Evolutionary conservation across 352 stramenopile genomes (phyloP).

Genomic region (Aphanomyces cochlioides): DNA sequence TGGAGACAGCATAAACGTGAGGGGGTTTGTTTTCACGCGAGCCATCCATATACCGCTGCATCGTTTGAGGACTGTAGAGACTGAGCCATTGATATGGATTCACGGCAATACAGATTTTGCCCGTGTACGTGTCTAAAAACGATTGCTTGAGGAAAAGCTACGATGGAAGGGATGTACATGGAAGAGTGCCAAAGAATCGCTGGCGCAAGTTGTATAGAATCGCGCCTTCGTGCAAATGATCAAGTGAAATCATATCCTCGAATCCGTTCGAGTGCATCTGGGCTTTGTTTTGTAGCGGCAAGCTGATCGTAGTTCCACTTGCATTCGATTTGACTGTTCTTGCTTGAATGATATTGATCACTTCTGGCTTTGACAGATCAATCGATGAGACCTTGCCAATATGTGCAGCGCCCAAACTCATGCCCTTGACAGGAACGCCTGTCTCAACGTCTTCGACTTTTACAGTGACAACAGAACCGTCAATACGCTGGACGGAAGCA

Average conservation of each 20-base stretch:
- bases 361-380: conserved; percentile 47
- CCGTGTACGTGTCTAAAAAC: conserved; percentile 73
- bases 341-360: conserved; percentile 56
- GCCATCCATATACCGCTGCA: conserved; percentile 72
- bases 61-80: conserved; percentile 66
- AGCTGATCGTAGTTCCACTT: conserved; percentile 28
- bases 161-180: conserved; percentile 46
- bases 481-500: conserved; percentile 50
- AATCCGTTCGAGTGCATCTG: conserved; percentile 54
- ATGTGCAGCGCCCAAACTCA: conserved; percentile 49
- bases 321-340: conserved; percentile 53
- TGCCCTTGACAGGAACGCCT: conserved; percentile 40
- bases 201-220: conserved; percentile 82
- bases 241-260: conserved; percentile 86
- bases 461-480: conserved; percentile 53
- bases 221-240: conserved; percentile 80
- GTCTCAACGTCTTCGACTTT: conserved; percentile 64
- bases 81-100: conserved; percentile 87
- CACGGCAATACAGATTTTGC: conserved; percentile 84
- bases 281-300: conserved; percentile 69
- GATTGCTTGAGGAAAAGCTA: conserved; percentile 11
- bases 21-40: conserved; percentile 67
- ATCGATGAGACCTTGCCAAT: conserved; percentile 53
- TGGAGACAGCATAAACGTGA: conserved; percentile 83
- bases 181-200: conserved; percentile 70